Base-by-base conservation (phyloP, 768 basidiomycete genomes). In the Hemileccinum rubropunctum region DNA sequence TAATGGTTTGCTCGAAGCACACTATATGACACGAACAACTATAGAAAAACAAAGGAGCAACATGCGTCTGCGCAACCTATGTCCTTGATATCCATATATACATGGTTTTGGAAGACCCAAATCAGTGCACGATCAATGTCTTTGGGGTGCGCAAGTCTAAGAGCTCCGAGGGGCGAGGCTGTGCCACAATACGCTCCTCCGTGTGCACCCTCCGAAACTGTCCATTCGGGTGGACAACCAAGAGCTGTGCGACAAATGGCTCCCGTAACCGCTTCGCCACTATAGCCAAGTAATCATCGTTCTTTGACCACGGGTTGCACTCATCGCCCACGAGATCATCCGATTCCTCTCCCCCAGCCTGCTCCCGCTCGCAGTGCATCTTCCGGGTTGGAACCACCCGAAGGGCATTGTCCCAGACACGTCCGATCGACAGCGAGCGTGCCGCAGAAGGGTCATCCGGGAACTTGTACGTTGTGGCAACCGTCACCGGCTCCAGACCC, bases 351-450 rank as follows among this genome's bases (percentile, higher is more conserved):
- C 27, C 38, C 12, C 5, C 17, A 3, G 11, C 7, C 23, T 9
- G 28, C 28, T 30, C 11, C 23, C 23, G 23, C 23, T 23, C 23
- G n/a, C 23, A 23, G 28, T 21, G 30, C 20, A 2, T 6, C 21
- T 51, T 50, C 2, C 44, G 28, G 28, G 28, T n/a, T 10, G 54
- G 42, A 6, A 57, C 11, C 23, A 43, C 21, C 7, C 54, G 52
- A 7, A 62, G 52, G 3, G 61, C 30, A 13, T 57, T 60, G 9
- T 64, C 63, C 63, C 63, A 64, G 23, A 64, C 48, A 17, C 64
- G 62, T 5, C 51, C 48, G 32, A 64, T 49, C 21, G 58, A 60
- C 1, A 54, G 45, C 4, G 47, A 39, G 13, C 47, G 61, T 3
- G 50, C 49, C 6, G 52, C 38, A 1, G 8, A 20, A 32, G 3